Base-by-base conservation (phyloP, 371 early-diverging fungal genomes). In the Mucor piriformis region DNA sequence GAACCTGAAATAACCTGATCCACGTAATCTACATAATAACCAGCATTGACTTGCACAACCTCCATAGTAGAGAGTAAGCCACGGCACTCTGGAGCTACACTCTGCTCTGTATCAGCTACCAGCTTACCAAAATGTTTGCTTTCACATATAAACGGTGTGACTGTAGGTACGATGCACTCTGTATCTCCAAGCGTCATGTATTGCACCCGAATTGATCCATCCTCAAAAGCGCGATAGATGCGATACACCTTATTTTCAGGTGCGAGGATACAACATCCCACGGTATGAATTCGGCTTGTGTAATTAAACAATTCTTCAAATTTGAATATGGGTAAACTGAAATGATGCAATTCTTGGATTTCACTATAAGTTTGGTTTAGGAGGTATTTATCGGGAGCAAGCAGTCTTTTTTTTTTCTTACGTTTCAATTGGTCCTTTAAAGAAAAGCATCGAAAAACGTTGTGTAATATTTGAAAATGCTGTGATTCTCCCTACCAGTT, bases 211-310 rank as follows among this genome's bases (percentile, higher is more conserved):
- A 66, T 34, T 6, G 61, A 57, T 6, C 66, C 66, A 25, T 66
- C 57, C 35, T 61, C 66, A 66, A 66, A 66, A 8, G 47, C 15
- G 2, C 66, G 61, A 43, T 52, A 35, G 0, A 54, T 7, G 15
- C 58, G 42, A 18, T 42, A 38, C 25, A 66, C 43, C 8, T 18
- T 13, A 24, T 20, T 21, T 21, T 33, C 61, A 5, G 15, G 11
- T 32, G 5, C 16, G 8, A 15, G 1, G 2, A 49, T 49, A 1
- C 7, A 5, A n/a, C 18, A 49, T 29, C 61, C 61, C 13, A 44
- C 59, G 8, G 25, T 10, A 24, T 51, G 15, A 3, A 59, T 51
- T 10, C 34, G 2, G 2, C 23, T 49, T 3, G 18, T 25, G 18
- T 10, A 29, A 18, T 57, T 25, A 23, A 27, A 46, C 4, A 46